Conservation (phyloP, 805 yeast genomes). For the Starmerella khaoyaiensis region DNA sequence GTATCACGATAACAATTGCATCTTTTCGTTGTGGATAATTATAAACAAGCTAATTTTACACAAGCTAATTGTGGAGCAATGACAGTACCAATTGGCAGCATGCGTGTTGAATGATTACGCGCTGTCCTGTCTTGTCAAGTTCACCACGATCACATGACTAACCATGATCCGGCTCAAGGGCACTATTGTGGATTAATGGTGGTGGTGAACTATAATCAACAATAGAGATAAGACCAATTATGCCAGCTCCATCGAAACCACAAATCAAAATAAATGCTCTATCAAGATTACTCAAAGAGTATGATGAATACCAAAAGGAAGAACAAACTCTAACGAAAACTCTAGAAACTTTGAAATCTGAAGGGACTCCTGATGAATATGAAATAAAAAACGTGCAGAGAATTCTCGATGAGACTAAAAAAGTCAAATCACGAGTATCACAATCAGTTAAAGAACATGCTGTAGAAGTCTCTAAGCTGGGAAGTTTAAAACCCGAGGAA, state of each 20-base stretch:
- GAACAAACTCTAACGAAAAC: constrained; percentile 39
- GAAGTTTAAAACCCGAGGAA: constrained; percentile 21
- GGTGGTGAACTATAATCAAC: too few species aligned
- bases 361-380: constrained; percentile 43
- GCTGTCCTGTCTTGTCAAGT: too few species aligned
- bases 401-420: constrained; percentile 42
- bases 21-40: too few species aligned
- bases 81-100: too few species aligned
- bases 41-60: too few species aligned
- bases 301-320: constrained; percentile 46
- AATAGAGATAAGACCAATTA: too few species aligned
- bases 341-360: constrained; percentile 35
- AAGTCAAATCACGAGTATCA: constrained; percentile 39
- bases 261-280: constrained; percentile 63
- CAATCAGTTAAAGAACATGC: constrained; percentile 30
- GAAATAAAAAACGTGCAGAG: constrained; percentile 42
- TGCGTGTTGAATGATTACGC: too few species aligned
- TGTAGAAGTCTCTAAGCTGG: constrained; percentile 19
- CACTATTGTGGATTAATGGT: too few species aligned
- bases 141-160: too few species aligned
- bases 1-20: too few species aligned
- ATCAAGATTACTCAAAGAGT: constrained; percentile 56
- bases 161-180: too few species aligned
- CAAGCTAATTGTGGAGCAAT: too few species aligned
- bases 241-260: constrained; percentile 56